Conservation (phyloP, 352 stramenopile genomes). For the Globisporangium mamillatum region DNA sequence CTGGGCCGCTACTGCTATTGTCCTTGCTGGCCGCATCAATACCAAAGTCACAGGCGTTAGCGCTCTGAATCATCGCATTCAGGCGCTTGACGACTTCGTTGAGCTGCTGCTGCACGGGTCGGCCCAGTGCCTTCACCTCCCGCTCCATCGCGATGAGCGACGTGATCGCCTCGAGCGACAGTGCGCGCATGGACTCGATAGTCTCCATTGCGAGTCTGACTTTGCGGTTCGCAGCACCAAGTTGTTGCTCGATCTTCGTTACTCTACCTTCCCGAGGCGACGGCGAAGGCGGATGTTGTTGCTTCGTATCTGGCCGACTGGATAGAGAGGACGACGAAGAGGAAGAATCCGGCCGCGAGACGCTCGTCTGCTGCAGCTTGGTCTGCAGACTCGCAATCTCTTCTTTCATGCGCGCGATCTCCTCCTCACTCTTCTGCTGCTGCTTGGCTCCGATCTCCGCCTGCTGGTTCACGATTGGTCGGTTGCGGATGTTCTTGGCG, state of each 20-base stretch:
- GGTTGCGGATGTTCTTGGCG: conserved; percentile 99
- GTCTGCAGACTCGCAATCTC: conserved; percentile 75
- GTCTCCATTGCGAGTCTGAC: conserved; percentile 38
- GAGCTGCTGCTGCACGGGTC: conserved; percentile 70
- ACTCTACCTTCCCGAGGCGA: neutral
- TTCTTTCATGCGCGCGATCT: conserved; percentile 72
- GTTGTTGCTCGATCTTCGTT: conserved; percentile 20
- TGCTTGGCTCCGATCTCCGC: conserved; percentile 48
- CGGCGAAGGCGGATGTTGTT: neutral
- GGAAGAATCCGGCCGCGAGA: conserved; percentile 4
- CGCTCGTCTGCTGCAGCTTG: conserved; percentile 42
- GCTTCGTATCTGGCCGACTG: neutral
- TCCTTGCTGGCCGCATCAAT: conserved; percentile 23
- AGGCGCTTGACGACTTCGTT: conserved; percentile 81
- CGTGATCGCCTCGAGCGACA: conserved; percentile 69
- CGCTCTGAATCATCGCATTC: conserved; percentile 62
- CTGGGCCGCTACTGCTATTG: neutral
- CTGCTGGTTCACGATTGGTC: conserved; percentile 95
- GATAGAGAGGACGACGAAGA: conserved; percentile 1
- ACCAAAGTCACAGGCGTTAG: conserved; percentile 38
- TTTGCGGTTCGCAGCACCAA: conserved; percentile 37
- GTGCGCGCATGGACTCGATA: conserved; percentile 50
- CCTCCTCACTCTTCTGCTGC: conserved; percentile 37
- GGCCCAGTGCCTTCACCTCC: conserved; percentile 67
- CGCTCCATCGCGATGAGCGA: conserved; percentile 72